Conservation (phyloP, 1,284 basidiomycete species). For the Tilletia indica region DNA sequence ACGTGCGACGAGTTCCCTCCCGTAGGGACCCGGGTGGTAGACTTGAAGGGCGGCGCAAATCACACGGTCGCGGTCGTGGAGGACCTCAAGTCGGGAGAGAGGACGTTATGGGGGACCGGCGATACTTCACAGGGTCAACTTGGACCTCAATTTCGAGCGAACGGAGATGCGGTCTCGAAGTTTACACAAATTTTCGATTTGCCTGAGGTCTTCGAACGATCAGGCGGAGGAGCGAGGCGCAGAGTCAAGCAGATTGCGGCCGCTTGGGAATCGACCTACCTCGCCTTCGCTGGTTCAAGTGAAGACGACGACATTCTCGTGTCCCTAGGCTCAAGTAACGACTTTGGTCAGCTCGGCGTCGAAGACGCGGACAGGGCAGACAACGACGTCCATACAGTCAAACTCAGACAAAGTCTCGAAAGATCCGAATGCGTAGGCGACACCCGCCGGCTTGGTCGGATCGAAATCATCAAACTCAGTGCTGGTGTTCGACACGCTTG, state of each 20-base stretch:
- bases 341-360: constrained; percentile 22
- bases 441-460: neutral
- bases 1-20: neutral
- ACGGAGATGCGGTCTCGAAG: neutral
- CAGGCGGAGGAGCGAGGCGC: no score
- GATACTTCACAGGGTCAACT: neutral
- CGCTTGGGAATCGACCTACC: constrained; percentile 12
- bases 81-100: neutral
- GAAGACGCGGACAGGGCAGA: neutral
- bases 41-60: neutral
- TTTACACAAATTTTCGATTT: no score
- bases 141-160: constrained; percentile 4
- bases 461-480: neutral
- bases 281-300: neutral
- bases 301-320: constrained; percentile 14
- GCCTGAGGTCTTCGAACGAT: no score
- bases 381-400: neutral
- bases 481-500: constrained; percentile 12
- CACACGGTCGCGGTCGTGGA: constrained; percentile 8
- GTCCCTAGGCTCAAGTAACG: constrained; percentile 16
- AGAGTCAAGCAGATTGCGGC: neutral
- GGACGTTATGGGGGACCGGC: constrained; percentile 3
- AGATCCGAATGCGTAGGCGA: neutral
- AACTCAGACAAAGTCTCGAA: neutral
- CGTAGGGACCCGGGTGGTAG: neutral